phyloP scores from a whole-genome alignment of 768 basidiomycete species.

The Pisolithus tinctorius region DNA sequence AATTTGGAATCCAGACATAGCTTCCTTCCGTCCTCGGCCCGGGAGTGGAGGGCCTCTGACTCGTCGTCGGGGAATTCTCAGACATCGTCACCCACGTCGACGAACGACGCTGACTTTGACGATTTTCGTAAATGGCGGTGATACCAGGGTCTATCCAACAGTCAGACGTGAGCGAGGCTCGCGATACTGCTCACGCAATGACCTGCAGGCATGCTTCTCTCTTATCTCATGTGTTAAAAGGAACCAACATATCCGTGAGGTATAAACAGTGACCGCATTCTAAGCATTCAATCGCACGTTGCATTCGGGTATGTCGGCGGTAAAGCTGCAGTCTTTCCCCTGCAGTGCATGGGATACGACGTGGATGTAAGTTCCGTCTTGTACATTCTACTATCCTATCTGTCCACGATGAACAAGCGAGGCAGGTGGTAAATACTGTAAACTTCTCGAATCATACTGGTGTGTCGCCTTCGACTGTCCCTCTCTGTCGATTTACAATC shows the following conservation, averaged over 20 bases:
- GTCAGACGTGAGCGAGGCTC: not conserved
- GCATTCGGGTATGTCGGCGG: slow-evolving; percentile 91
- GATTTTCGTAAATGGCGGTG: not conserved
- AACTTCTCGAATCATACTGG: slow-evolving; percentile 95
- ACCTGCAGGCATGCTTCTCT: slow-evolving; percentile 6
- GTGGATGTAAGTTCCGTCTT: slow-evolving; percentile 66
- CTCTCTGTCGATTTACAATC: not conserved
- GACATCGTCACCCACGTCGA: not conserved
- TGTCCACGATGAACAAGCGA: not conserved
- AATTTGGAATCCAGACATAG: too few species aligned
- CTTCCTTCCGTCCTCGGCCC: too few species aligned
- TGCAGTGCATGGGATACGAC: slow-evolving; percentile 86
- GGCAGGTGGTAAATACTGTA: slow-evolving; percentile 80
- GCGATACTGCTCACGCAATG: not conserved
- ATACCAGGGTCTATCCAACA: not conserved
- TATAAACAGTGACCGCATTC: slow-evolving; percentile 44
- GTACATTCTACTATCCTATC: not conserved
- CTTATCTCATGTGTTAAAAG: not conserved
- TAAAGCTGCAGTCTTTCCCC: slow-evolving; percentile 71
- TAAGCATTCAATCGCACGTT: slow-evolving; percentile 93
- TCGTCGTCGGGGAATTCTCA: not conserved
- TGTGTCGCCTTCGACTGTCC: slow-evolving; percentile 22
- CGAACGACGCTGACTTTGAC: not conserved
- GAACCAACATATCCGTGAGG: not conserved
- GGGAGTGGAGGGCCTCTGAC: too few species aligned